Conservation (phyloP, 441 rosid species). For the Biscutella auriculata region DNA sequence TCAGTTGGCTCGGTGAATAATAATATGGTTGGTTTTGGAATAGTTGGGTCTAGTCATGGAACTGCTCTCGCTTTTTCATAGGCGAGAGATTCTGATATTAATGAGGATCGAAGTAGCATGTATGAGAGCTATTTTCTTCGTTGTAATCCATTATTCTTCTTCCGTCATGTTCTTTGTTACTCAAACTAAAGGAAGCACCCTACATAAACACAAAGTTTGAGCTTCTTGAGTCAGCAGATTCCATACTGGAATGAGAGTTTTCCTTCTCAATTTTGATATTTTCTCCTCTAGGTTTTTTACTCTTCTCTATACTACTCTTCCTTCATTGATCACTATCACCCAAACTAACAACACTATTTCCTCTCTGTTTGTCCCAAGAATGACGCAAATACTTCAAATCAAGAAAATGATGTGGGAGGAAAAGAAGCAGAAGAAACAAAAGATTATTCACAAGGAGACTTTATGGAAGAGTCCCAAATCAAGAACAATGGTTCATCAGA, state of each 20-base stretch:
- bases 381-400: constrained; percentile 28
- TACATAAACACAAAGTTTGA: constrained; percentile 69
- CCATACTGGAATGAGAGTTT: constrained; percentile 76
- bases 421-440: constrained; percentile 15
- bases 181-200: constrained; percentile 38
- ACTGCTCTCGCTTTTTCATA: constrained; percentile 35
- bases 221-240: constrained; percentile 81
- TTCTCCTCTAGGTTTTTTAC: constrained; percentile 73
- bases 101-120: constrained; percentile 61
- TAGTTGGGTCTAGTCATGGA: constrained; percentile 27
- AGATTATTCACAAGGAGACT: constrained; percentile 36
- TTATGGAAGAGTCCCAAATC: constrained; percentile 33
- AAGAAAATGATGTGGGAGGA: constrained; percentile 28
- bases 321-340: constrained; percentile 32
- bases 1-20: constrained; percentile 30
- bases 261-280: constrained; percentile 67
- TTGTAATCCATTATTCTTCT: constrained; percentile 40
- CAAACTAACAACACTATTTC: constrained; percentile 30
- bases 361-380: constrained; percentile 40
- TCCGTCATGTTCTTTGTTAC: constrained; percentile 42
- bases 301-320: constrained; percentile 37
- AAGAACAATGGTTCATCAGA: constrained; percentile 28
- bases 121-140: constrained; percentile 25
- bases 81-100: constrained; percentile 55
- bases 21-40: constrained; percentile 20